Conservation (phyloP, 148 eudicot genomes). For the Nepenthes mirabilis region DNA sequence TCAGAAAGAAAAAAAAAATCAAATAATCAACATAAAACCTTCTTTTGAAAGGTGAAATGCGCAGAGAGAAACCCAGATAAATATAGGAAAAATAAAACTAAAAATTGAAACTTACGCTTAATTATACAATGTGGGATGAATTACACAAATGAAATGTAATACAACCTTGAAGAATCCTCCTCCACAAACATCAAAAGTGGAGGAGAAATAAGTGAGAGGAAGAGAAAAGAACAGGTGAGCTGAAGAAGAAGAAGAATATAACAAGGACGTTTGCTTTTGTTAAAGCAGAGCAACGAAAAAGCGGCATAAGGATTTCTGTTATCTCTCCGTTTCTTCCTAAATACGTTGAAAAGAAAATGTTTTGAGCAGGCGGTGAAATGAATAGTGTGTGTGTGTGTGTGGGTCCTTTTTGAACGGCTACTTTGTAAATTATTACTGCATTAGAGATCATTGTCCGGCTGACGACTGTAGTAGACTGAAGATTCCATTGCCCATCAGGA, state of each 20-base stretch:
- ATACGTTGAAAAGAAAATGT: neutral
- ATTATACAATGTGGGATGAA: constrained; percentile 14
- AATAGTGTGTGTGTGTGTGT: no score
- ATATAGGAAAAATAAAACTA: neutral
- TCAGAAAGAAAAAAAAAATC: no score
- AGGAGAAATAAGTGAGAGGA: neutral
- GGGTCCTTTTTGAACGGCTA: no score
- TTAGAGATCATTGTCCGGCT: no score
- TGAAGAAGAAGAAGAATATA: constrained; percentile 1
- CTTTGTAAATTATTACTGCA: no score
- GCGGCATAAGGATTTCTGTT: neutral
- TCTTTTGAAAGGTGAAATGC: no score
- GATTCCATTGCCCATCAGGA: no score
- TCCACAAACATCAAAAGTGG: neutral
- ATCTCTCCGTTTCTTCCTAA: neutral
- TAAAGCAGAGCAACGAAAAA: constrained; percentile 6
- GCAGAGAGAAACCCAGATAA: constrained; percentile 7
- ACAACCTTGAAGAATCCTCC: neutral
- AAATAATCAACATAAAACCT: no score
- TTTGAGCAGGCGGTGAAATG: neutral
- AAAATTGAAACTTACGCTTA: constrained; percentile 12
- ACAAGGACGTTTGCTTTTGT: constrained; percentile 2
- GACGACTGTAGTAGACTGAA: no score
- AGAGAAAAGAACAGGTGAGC: neutral
- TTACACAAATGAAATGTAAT: constrained; percentile 1